Evolutionary conservation across 1,284 basidiomycete species (phyloP).

Genomic region (Cerrena zonata): DNA sequence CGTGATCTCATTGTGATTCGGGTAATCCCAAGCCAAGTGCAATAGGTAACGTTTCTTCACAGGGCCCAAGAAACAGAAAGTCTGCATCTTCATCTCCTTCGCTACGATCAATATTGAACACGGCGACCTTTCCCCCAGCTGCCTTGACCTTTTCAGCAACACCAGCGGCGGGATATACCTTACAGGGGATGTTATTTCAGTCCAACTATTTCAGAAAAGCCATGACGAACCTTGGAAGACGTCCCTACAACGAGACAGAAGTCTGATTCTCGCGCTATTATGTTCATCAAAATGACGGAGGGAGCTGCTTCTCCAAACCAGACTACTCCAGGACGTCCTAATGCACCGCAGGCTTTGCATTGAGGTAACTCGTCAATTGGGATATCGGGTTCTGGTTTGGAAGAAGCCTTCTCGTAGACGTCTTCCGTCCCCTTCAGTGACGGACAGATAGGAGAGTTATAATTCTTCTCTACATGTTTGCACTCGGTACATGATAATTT

Average conservation of each 20-base stretch:
- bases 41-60: slow-evolving; percentile 31
- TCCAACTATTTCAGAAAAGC: background rate
- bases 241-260: slow-evolving; percentile 61
- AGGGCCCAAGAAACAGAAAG: slow-evolving; percentile 43
- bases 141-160: slow-evolving; percentile 31
- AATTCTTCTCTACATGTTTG: slow-evolving; percentile 23
- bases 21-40: background rate
- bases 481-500: slow-evolving; percentile 46
- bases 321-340: slow-evolving; percentile 57
- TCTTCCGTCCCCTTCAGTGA: slow-evolving; percentile 48
- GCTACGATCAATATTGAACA: slow-evolving; percentile 53
- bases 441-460: slow-evolving; percentile 45
- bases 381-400: slow-evolving; percentile 36
- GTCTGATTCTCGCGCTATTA: slow-evolving; percentile 45
- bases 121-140: slow-evolving; percentile 42
- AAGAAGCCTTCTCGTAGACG: slow-evolving; percentile 21
- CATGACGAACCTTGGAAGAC: slow-evolving; percentile 46
- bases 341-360: slow-evolving; percentile 44
- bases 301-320: slow-evolving; percentile 58
- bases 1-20: no score
- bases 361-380: slow-evolving; percentile 42
- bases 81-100: slow-evolving; percentile 37
- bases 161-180: slow-evolving; percentile 40
- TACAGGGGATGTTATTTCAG: background rate
- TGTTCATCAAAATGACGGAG: slow-evolving; percentile 39